Base-by-base conservation (phyloP, 257 asterid species). In the Nicotiana sylvestris region DNA sequence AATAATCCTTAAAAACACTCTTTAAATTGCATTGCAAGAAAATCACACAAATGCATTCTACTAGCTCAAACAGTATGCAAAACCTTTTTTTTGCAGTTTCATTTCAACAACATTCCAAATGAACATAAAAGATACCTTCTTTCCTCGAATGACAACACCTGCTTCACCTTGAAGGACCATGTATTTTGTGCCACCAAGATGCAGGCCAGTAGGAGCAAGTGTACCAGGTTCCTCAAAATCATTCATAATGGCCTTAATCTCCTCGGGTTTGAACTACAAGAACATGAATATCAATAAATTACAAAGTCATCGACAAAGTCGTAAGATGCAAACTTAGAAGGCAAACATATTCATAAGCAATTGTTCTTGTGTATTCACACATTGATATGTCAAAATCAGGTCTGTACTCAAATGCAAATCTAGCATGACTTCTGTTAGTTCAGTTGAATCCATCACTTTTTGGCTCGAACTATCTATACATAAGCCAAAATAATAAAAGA, bases 81-180 rank as follows among this genome's bases (percentile, higher is more conserved):
- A 80, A 21, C 16, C 61, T 43, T 3, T 62, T 2, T 16, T 43
- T 27, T 8, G 30, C 55, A 80, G 29, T 21, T 80, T 62, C 29
- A 58, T 25, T 61, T 51, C 49, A 35, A 72, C 2, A 81, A 72
- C 2, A 81, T 77, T 51, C 57, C 3, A 39, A 51, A 78, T 39
- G 81, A 5, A 37, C 0, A 57, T 16, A 7, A 81, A 82, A 78
- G 8, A 37, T 77, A 91, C 97, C 97, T 92, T 92, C 90, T 92
- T 93, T 83, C 96, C 97, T 76, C 96, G 88, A 43, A 93, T 92
- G 78, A 91, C 97, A 16, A 89, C 94, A 5, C 91, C 90, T 0
- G 95, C 46, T 61, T 92, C 97, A 33, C 97, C 97, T 67, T 89
- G 93, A 82, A 93, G 89, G 64, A 93, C 97, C 96, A 93, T 91